phyloP scores from a whole-genome alignment of 1,284 basidiomycete species.

The Coriolopsis trogii region DNA sequence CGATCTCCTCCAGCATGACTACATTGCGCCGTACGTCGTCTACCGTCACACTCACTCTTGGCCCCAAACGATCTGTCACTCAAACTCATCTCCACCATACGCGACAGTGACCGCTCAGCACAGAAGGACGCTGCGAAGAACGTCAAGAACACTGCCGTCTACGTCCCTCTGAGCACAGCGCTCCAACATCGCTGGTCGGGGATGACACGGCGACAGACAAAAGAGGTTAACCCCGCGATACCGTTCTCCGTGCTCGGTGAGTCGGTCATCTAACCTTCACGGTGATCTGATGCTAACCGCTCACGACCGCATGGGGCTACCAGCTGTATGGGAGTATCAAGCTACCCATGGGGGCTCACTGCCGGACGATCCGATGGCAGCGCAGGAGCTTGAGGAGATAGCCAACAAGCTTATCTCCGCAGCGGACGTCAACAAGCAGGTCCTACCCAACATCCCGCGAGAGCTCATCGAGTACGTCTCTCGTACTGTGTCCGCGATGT shows the following conservation, averaged over 20 bases:
- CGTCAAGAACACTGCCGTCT: conserved; percentile 65
- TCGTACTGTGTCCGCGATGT: background rate
- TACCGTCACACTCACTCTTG: conserved; percentile 6
- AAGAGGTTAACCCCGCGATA: conserved; percentile 74
- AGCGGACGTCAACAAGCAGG: conserved; percentile 74
- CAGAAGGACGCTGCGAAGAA: conserved; percentile 65
- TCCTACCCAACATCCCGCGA: conserved; percentile 54
- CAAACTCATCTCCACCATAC: conserved; percentile 17
- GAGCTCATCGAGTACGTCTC: conserved; percentile 61
- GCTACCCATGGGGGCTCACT: conserved; percentile 55
- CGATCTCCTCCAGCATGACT: conserved; percentile 87
- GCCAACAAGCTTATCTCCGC: conserved; percentile 61
- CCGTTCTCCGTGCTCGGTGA: conserved; percentile 76
- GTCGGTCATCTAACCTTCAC: background rate
- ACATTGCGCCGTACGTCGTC: conserved; percentile 73
- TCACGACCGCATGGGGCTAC: too few species aligned
- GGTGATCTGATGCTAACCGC: background rate
- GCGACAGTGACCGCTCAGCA: conserved; percentile 61
- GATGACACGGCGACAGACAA: conserved; percentile 74
- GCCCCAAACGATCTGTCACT: conserved; percentile 8
- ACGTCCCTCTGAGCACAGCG: conserved; percentile 67
- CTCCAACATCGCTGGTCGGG: conserved; percentile 71
- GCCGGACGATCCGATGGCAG: conserved; percentile 53
- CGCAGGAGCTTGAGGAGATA: conserved; percentile 61
- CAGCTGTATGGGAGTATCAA: conserved; percentile 88